phyloP scores from a whole-genome alignment of 2,329 filamentous ascomycete species.

The Drechslera avenae region DNA sequence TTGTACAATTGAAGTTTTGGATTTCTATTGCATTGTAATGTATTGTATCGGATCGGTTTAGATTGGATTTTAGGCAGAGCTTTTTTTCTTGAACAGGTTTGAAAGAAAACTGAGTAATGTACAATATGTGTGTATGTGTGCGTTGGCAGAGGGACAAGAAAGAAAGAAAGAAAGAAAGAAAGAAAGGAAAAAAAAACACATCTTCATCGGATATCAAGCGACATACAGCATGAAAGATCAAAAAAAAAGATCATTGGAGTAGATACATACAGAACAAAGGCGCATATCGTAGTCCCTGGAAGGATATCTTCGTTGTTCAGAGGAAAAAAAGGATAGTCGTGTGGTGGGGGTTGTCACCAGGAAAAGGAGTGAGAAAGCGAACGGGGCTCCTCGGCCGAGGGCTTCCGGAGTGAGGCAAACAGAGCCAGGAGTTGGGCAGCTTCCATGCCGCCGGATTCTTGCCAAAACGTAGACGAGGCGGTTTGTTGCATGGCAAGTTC shows the following conservation, averaged over 20 bases:
- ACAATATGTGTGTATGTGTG: no score
- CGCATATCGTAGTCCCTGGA: no score
- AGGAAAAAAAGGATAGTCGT: neutral
- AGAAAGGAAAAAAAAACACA: neutral
- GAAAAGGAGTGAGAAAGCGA: constrained; percentile 40
- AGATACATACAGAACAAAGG: neutral
- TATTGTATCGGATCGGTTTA: neutral
- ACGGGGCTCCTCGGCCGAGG: constrained; percentile 20
- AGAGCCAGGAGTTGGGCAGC: constrained; percentile 39
- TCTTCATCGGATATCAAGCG: neutral
- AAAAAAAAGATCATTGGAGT: neutral
- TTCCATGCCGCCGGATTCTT: constrained; percentile 40
- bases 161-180: neutral
- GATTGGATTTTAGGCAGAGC: neutral
- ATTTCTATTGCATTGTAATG: no score
- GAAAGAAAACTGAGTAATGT: neutral
- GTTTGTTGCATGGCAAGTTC: constrained; percentile 46
- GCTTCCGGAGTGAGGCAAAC: constrained; percentile 40
- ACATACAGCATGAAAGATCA: no score
- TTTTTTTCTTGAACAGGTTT: no score
- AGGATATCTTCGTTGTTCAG: no score
- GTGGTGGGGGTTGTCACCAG: constrained; percentile 28
- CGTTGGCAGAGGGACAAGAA: no score
- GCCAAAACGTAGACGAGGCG: constrained; percentile 39
- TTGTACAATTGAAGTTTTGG: no score